Evolutionary conservation across 2,329 filamentous ascomycete species (phyloP).

Genomic region (Aureobasidium sp.): DNA sequence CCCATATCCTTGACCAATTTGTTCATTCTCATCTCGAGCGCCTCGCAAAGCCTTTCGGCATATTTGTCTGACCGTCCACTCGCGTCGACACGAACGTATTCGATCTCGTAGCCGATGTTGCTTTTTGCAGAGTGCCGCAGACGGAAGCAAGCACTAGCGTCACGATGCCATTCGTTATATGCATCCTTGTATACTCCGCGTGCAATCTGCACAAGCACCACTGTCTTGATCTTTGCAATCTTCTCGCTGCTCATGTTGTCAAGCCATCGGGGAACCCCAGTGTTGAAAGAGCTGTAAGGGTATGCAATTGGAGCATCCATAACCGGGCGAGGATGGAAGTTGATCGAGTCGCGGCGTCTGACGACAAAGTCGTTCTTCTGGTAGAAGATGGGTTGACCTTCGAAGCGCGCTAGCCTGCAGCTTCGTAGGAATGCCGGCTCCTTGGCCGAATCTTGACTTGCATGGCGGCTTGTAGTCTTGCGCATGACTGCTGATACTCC

Average conservation of each 20-base stretch:
- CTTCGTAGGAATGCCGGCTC: conserved; percentile 7
- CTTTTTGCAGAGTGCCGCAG: not conserved
- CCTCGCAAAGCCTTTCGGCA: conserved; percentile 7
- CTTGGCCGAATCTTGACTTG: conserved; percentile 8
- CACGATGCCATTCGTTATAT: conserved; percentile 9
- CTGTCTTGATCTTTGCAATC: conserved; percentile 2
- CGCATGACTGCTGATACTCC: conserved; percentile 3
- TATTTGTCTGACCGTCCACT: conserved; percentile 10
- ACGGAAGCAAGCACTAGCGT: conserved; percentile 7
- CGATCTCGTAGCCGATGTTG: not conserved
- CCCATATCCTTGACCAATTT: conserved; percentile 1
- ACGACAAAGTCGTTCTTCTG: conserved; percentile 9
- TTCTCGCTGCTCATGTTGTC: conserved; percentile 8
- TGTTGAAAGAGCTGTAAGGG: conserved; percentile 1
- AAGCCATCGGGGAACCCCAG: conserved; percentile 8
- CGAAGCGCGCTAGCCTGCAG: conserved; percentile 5
- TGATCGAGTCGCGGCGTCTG: conserved; percentile 6
- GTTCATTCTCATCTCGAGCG: conserved; percentile 11
- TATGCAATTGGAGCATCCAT: not conserved
- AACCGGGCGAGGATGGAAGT: conserved; percentile 8
- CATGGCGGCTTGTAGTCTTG: not conserved
- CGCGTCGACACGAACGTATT: conserved; percentile 6
- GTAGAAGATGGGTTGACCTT: conserved; percentile 5
- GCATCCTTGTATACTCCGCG: conserved; percentile 9
- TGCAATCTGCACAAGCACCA: conserved; percentile 9